A percentile compares a stretch with the other conserved stretches of the same genome.
phyloP scores from a whole-genome alignment of 179 eudicot genomes.

The Drosera spatulata region DNA sequence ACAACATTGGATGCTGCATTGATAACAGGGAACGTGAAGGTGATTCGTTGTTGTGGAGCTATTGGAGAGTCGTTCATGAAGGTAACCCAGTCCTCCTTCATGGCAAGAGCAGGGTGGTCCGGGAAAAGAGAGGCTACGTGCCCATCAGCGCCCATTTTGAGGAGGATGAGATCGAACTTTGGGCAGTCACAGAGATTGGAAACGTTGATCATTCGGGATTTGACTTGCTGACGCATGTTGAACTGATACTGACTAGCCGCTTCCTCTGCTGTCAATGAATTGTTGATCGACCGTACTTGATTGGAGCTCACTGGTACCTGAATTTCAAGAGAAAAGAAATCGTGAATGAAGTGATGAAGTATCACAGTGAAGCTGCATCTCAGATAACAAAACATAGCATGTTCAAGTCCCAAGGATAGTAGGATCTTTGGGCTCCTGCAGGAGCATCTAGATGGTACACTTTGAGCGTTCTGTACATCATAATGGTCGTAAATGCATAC shows the following conservation, averaged over 20 bases:
- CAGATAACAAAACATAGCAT: too few relatives aligned
- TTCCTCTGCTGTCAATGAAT: constrained; percentile 67
- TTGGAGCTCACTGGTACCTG: constrained; percentile 76
- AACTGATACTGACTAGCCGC: constrained; percentile 84
- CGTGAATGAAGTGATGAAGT: too few relatives aligned
- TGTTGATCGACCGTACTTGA: constrained; percentile 77
- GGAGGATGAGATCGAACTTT: constrained; percentile 84
- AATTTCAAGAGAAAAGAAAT: constrained; percentile 5
- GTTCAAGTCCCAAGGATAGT: too few relatives aligned
- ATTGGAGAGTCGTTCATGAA: constrained; percentile 76
- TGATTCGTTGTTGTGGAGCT: constrained; percentile 88
- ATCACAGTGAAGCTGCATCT: too few relatives aligned
- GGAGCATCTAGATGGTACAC: too few relatives aligned
- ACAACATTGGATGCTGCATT: constrained; percentile 77
- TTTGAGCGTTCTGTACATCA: too few relatives aligned
- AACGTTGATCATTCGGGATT: constrained; percentile 54
- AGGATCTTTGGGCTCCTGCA: too few relatives aligned
- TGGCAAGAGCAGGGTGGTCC: constrained; percentile 41
- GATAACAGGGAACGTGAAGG: constrained; percentile 83
- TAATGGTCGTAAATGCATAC: too few relatives aligned
- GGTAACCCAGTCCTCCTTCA: constrained; percentile 68
- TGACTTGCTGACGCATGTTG: constrained; percentile 69
- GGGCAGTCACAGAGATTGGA: constrained; percentile 77
- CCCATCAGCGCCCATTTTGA: constrained; percentile 87
- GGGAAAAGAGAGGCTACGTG: constrained; percentile 92